Evolutionary conservation across 1,284 basidiomycete species (phyloP).

Genomic region (Apiotrichum laibachii): DNA sequence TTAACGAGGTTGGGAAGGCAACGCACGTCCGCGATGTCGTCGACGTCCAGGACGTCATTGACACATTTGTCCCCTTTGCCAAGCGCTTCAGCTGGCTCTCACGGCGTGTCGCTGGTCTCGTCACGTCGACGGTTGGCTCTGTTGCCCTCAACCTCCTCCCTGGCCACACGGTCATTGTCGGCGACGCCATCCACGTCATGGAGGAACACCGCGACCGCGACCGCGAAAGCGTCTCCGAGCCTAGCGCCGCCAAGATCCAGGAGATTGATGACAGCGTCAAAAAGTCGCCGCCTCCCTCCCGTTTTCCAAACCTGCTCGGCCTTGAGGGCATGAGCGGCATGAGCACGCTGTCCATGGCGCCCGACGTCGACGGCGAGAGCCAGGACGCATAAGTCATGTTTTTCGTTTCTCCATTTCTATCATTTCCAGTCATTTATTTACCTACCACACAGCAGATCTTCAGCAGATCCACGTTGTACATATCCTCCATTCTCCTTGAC

Average conservation of each 20-base stretch:
- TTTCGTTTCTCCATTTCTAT: not conserved
- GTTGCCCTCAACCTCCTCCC: conserved; percentile 25
- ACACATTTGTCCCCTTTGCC: conserved; percentile 49
- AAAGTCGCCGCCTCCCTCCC: not conserved
- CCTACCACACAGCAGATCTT: not conserved
- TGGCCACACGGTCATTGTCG: conserved; percentile 16
- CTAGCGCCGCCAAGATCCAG: conserved; percentile 5
- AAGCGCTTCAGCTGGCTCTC: conserved; percentile 40
- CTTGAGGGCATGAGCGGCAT: conserved; percentile 22
- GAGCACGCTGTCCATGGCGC: conserved; percentile 19
- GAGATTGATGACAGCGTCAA: conserved; percentile 1
- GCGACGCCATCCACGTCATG: conserved; percentile 12
- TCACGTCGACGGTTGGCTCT: conserved; percentile 30
- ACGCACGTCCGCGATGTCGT: conserved; percentile 46
- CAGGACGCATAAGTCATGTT: conserved; percentile 10
- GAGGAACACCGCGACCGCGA: conserved; percentile 2
- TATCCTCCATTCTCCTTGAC: not conserved
- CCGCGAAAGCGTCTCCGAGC: not conserved
- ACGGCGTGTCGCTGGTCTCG: conserved; percentile 32
- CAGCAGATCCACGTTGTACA: conserved; percentile 1
- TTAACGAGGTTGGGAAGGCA: conserved; percentile 50
- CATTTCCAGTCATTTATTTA: not conserved
- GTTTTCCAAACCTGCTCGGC: conserved; percentile 22
- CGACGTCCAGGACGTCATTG: conserved; percentile 45
- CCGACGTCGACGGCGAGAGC: conserved; percentile 24